Percentiles rank a stretch among this genome's conserved stretches.
phyloP scores from a whole-genome alignment of 2,329 filamentous ascomycete genomes.

The Calonectria crousiana region DNA sequence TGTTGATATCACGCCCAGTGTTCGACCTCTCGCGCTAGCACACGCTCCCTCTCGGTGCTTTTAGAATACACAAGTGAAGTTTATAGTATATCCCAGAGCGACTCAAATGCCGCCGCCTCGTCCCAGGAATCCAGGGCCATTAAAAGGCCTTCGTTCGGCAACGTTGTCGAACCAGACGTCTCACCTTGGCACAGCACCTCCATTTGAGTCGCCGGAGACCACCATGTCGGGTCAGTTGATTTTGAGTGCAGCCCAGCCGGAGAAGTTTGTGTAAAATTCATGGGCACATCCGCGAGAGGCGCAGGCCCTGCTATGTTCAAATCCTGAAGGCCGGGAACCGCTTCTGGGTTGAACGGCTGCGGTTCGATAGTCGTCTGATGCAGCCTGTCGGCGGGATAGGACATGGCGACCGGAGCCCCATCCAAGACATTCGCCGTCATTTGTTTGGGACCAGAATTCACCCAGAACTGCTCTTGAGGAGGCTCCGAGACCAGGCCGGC shows the following conservation, averaged over 20 bases:
- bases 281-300: no score
- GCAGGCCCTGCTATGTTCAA: slow-evolving; percentile 3
- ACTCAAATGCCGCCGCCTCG: slow-evolving; percentile 27
- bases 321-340: background rate
- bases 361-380: slow-evolving; percentile 21
- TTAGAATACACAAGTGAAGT: background rate
- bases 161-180: background rate
- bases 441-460: background rate
- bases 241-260: slow-evolving; percentile 14
- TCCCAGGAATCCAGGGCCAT: slow-evolving; percentile 39
- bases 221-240: slow-evolving; percentile 24
- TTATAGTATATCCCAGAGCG: slow-evolving; percentile 36
- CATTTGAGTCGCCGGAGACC: slow-evolving; percentile 8
- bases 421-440: background rate
- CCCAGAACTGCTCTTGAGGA: background rate
- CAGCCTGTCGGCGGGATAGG: slow-evolving; percentile 18
- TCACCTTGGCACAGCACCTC: background rate
- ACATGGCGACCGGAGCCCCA: background rate
- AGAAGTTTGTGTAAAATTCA: background rate
- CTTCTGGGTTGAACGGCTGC: background rate
- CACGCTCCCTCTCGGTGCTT: background rate
- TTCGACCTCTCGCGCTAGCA: background rate
- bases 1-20: background rate
- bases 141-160: background rate
- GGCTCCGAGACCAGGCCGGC: slow-evolving; percentile 8